phyloP scores from a whole-genome alignment of 2,329 filamentous ascomycete genomes.

The Fusarium sp. region DNA sequence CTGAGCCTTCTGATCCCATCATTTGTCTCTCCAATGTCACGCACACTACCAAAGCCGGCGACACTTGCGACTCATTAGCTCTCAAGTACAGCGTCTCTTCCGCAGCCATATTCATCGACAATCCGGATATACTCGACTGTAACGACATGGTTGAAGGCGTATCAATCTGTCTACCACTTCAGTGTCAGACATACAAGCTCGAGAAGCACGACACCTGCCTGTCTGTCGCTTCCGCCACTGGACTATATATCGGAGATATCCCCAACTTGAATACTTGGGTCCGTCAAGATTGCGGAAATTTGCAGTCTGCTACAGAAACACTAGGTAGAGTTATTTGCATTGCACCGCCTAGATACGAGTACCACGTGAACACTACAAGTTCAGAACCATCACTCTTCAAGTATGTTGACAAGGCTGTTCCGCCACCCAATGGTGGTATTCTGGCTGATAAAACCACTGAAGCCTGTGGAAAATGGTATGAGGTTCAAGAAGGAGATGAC shows the following conservation, averaged over 20 bases:
- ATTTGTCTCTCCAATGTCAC: conserved; percentile 24
- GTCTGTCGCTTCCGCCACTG: neutral
- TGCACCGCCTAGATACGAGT: neutral
- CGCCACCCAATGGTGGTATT: neutral
- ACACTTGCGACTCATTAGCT: conserved; percentile 28
- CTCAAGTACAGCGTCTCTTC: conserved; percentile 31
- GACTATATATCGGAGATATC: neutral
- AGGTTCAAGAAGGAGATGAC: neutral
- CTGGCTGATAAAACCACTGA: neutral
- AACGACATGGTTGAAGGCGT: conserved; percentile 9
- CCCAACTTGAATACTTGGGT: neutral
- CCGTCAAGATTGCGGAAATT: neutral
- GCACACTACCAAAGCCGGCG: conserved; percentile 5
- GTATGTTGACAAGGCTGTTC: neutral
- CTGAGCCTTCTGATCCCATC: neutral
- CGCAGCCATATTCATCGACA: conserved; percentile 21
- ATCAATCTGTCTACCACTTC: conserved; percentile 16
- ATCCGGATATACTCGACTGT: conserved; percentile 22
- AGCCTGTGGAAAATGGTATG: conserved; percentile 1
- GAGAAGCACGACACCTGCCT: neutral
- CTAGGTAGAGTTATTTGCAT: conserved; percentile 9
- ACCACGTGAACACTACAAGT: neutral
- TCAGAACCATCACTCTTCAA: neutral
- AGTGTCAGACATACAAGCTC: conserved; percentile 20
- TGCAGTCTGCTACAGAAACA: neutral